Evolutionary conservation across 1,284 basidiomycete species (phyloP).

Genomic region (Trichosporon inkin): DNA sequence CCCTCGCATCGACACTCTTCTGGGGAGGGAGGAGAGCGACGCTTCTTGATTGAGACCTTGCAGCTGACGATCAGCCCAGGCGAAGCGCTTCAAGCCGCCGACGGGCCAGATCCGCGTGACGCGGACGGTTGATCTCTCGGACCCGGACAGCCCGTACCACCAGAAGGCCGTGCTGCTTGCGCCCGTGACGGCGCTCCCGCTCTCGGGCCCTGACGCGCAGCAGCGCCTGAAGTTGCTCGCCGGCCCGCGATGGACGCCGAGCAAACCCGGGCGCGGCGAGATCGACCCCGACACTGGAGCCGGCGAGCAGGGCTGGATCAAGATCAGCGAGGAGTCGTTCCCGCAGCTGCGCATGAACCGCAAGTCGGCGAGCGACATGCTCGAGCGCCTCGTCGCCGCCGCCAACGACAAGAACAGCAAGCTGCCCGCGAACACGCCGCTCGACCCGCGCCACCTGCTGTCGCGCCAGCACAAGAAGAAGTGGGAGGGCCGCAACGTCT

Average conservation of each 20-base stretch:
- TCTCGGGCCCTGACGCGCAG: constrained; percentile 60
- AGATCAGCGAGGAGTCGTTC: constrained; percentile 80
- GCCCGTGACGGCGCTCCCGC: constrained; percentile 65
- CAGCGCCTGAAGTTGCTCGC: constrained; percentile 78
- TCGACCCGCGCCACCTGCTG: constrained; percentile 72
- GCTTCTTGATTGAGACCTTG: no score
- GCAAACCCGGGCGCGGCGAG: constrained; percentile 55
- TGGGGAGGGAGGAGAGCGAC: neutral
- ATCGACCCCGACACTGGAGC: constrained; percentile 25
- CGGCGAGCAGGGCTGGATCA: constrained; percentile 70
- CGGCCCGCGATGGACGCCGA: constrained; percentile 72
- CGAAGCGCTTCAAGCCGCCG: constrained; percentile 69
- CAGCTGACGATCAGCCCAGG: constrained; percentile 57
- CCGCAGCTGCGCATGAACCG: constrained; percentile 72
- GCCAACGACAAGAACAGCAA: constrained; percentile 61
- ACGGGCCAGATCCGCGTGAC: constrained; percentile 60
- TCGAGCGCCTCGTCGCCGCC: constrained; percentile 65
- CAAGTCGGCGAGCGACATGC: constrained; percentile 75
- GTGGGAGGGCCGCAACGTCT: constrained; percentile 42
- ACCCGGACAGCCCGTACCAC: constrained; percentile 61
- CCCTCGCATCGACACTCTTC: neutral
- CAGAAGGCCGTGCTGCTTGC: constrained; percentile 66
- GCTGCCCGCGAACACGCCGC: constrained; percentile 61
- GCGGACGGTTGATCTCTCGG: constrained; percentile 69
- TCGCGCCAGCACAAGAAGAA: constrained; percentile 65